Evolutionary conservation across 1,139 yeast species (phyloP).

Genomic region (Hyphopichia burtonii): DNA sequence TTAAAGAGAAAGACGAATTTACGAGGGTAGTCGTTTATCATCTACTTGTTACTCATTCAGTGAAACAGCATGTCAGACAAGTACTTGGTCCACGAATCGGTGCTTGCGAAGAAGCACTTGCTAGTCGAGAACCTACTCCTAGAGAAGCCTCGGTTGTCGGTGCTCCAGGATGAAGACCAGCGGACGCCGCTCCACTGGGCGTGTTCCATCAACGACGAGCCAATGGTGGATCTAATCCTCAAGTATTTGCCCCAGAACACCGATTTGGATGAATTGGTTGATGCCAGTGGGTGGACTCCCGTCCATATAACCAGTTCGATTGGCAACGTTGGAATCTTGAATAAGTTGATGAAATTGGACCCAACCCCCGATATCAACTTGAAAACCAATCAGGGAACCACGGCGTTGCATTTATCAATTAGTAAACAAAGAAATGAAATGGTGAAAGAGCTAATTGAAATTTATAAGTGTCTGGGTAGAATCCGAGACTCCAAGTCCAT

Average conservation of each 20-base stretch:
- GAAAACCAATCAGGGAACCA: slow-evolving; percentile 66
- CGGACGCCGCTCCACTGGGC: slow-evolving; percentile 93
- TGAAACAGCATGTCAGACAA: slow-evolving; percentile 6
- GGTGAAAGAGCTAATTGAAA: slow-evolving; percentile 49
- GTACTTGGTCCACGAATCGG: slow-evolving; percentile 55
- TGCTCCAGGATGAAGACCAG: slow-evolving; percentile 64
- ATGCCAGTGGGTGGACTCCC: slow-evolving; percentile 86
- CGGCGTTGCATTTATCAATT: slow-evolving; percentile 74
- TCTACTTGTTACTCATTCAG: background rate
- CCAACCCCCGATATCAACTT: slow-evolving; percentile 40
- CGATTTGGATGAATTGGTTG: slow-evolving; percentile 68
- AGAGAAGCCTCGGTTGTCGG: slow-evolving; percentile 46
- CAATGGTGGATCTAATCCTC: slow-evolving; percentile 52
- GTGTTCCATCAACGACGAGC: slow-evolving; percentile 58
- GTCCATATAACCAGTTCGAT: slow-evolving; percentile 77
- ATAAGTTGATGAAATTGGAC: slow-evolving; percentile 27
- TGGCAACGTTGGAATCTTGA: slow-evolving; percentile 59
- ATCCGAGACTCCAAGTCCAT: slow-evolving; percentile 65
- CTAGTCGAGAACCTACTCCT: slow-evolving; percentile 49
- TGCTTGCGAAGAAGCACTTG: slow-evolving; percentile 52
- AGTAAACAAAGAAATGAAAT: slow-evolving; percentile 61
- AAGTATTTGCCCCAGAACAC: slow-evolving; percentile 33
- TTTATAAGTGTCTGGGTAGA: slow-evolving; percentile 58
- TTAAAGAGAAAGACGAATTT: too few relatives aligned
- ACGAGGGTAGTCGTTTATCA: too few relatives aligned